Evolutionary conservation across 768 basidiomycete genomes (phyloP).

Genomic region (Rhizopogon sp.): DNA sequence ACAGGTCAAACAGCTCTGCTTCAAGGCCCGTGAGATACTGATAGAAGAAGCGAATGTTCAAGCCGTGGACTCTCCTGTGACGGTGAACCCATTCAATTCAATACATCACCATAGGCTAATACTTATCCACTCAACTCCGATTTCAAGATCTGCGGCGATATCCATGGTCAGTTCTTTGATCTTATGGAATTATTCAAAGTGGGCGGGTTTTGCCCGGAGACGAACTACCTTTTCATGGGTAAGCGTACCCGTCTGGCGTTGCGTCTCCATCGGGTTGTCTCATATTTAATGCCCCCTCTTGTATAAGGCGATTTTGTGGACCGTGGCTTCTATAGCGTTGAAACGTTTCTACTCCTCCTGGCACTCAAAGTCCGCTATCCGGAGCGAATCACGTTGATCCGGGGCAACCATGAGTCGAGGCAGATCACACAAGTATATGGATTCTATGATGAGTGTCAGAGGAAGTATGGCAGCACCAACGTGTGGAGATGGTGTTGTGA

Average conservation of each 20-base stretch:
- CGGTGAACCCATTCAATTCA: conserved; percentile 47
- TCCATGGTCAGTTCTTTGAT: conserved; percentile 97
- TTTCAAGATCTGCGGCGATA: conserved; percentile 84
- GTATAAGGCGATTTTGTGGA: conserved; percentile 91
- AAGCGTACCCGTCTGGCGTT: conserved; percentile 19
- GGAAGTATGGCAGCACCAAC: conserved; percentile 90
- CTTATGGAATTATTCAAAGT: conserved; percentile 93
- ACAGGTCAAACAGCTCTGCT: conserved; percentile 90
- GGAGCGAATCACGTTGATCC: conserved; percentile 93
- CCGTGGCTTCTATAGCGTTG: conserved; percentile 94
- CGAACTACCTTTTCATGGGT: conserved; percentile 98
- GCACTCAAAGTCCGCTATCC: conserved; percentile 97
- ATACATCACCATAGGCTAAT: conserved; percentile 7
- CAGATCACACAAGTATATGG: conserved; percentile 97
- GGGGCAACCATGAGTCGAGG: conserved; percentile 96
- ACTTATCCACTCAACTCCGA: neutral
- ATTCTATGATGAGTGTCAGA: conserved; percentile 93
- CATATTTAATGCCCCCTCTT: conserved; percentile 11
- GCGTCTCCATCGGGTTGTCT: conserved; percentile 4
- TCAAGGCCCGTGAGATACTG: conserved; percentile 93
- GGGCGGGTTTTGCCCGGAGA: conserved; percentile 88
- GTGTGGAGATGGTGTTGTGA: conserved; percentile 99
- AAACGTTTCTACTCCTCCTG: conserved; percentile 91
- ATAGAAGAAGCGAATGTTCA: conserved; percentile 99
- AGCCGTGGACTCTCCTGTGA: conserved; percentile 92